A percentile compares a stretch with the other conserved stretches of the same genome.
Evolutionary conservation across 208 protist species (phyloP).

Genomic region (Eutreptiella sp.): DNA sequence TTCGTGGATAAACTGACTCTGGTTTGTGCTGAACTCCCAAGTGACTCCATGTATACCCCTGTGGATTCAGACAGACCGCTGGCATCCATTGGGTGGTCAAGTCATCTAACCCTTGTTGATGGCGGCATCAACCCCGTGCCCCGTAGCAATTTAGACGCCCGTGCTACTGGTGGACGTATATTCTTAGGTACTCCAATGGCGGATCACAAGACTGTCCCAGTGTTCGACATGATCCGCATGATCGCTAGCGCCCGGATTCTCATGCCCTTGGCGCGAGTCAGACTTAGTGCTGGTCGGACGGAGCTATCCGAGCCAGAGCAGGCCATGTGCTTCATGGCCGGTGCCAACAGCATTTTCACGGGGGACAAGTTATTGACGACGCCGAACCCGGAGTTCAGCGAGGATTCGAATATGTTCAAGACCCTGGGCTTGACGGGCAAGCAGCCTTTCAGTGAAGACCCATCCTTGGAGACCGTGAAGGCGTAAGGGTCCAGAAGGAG

Average conservation of each 20-base stretch:
- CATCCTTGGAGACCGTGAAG: neutral
- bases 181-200: no score
- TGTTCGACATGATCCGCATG: constrained; percentile 42
- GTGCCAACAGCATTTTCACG: constrained; percentile 53
- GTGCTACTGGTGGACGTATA: no score
- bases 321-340: constrained; percentile 35
- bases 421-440: constrained; percentile 31
- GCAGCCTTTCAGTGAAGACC: neutral
- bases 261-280: constrained; percentile 44
- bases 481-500: no score
- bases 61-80: no score
- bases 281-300: constrained; percentile 45
- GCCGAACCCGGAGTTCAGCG: constrained; percentile 36
- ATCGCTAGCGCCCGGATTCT: constrained; percentile 46
- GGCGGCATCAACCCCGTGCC: no score
- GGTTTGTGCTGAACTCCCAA: no score
- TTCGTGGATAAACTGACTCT: no score
- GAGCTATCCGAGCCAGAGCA: constrained; percentile 41
- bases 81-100: no score
- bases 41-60: no score
- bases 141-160: no score
- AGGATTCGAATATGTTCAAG: constrained; percentile 39
- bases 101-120: no score
- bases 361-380: constrained; percentile 57
- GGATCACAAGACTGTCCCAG: neutral